Conservation (phyloP, 108 stramenopile species). For the Nitzschia inconspicua region DNA sequence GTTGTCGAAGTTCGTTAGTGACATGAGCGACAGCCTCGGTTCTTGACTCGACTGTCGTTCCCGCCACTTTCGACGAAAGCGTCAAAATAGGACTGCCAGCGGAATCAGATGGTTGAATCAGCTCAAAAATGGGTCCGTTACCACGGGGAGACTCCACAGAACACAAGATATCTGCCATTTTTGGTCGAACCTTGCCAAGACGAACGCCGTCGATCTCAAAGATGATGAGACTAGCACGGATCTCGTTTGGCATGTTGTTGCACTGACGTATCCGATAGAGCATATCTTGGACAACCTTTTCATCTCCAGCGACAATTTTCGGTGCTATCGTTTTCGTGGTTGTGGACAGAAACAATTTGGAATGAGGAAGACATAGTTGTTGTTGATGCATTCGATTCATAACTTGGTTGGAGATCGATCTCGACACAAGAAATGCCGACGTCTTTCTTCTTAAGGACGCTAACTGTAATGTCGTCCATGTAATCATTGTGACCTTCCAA, state of each 20-base stretch:
- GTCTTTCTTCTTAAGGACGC: too few species aligned
- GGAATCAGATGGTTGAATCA: neutral
- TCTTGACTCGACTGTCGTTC: slow-evolving; percentile 44
- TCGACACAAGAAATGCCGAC: too few species aligned
- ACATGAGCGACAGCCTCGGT: slow-evolving; percentile 55
- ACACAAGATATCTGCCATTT: slow-evolving; percentile 52
- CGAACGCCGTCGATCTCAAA: slow-evolving; percentile 56
- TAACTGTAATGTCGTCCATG: too few species aligned
- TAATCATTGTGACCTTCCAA: too few species aligned
- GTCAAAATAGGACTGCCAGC: slow-evolving; percentile 16
- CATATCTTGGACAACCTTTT: slow-evolving; percentile 59
- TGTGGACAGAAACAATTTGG: neutral
- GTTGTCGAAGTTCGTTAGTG: slow-evolving; percentile 46
- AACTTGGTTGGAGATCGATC: neutral
- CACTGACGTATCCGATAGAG: slow-evolving; percentile 63
- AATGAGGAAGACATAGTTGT: neutral
- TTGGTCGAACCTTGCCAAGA: slow-evolving; percentile 56
- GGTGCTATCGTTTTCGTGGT: neutral
- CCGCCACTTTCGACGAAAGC: slow-evolving; percentile 36
- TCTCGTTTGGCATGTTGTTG: slow-evolving; percentile 55
- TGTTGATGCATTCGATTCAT: neutral
- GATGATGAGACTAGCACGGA: slow-evolving; percentile 39
- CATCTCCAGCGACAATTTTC: slow-evolving; percentile 3
- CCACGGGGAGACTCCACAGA: neutral
- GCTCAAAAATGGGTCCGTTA: slow-evolving; percentile 24